Percentiles rank a stretch among this genome's conserved stretches.
Conservation (phyloP, 805 yeast species). For the Jamesozyma piceae region DNA sequence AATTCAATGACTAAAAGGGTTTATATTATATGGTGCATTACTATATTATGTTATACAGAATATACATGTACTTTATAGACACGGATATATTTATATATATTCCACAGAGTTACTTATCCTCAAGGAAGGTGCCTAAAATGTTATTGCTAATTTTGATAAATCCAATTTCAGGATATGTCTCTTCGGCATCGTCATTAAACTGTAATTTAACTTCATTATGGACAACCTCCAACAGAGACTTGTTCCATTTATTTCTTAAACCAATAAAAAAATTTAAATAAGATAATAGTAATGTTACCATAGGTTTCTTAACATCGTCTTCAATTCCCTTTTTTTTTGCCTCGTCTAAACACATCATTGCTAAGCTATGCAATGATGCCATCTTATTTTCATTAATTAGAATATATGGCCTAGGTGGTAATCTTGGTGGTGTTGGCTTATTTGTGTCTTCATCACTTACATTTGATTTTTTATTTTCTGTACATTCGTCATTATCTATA, state of each 20-base stretch:
- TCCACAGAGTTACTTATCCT: not conserved
- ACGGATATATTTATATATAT: not conserved
- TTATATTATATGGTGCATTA: too few species aligned
- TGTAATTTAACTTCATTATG: slow-evolving; percentile 24
- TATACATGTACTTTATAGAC: not conserved
- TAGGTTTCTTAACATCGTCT: slow-evolving; percentile 4
- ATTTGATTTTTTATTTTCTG: not conserved
- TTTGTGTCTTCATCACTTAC: not conserved
- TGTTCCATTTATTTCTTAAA: slow-evolving; percentile 29
- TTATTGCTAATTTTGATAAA: slow-evolving; percentile 24
- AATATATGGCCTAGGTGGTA: slow-evolving; percentile 35
- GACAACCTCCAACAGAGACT: slow-evolving; percentile 23
- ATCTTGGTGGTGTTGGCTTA: slow-evolving; percentile 5
- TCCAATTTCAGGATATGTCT: slow-evolving; percentile 17
- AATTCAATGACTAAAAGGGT: too few species aligned
- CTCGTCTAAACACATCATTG: slow-evolving; percentile 32
- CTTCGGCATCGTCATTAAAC: slow-evolving; percentile 15
- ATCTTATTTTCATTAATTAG: slow-evolving; percentile 35
- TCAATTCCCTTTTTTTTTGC: slow-evolving; percentile 5
- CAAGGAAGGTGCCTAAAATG: slow-evolving; percentile 9
- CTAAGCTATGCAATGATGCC: slow-evolving; percentile 36
- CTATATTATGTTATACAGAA: not conserved
- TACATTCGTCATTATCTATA: not conserved
- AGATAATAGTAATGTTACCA: slow-evolving; percentile 33
- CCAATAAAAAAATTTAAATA: slow-evolving; percentile 46